phyloP scores from a whole-genome alignment of 371 early-diverging fungal species.

The Saksenaea vasiformis region DNA sequence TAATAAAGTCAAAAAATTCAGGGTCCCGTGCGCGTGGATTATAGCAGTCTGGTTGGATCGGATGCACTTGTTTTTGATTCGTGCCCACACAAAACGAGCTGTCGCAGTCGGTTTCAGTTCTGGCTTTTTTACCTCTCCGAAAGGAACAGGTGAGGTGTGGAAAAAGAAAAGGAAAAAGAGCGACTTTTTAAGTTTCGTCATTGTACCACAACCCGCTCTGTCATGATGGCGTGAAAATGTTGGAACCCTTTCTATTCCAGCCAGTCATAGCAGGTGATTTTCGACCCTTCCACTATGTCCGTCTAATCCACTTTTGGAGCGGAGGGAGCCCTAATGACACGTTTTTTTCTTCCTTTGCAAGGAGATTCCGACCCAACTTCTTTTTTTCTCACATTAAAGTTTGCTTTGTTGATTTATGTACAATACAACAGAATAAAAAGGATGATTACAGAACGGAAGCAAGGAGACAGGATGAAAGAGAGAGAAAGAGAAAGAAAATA shows the following conservation, averaged over 20 bases:
- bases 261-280: conserved; percentile 5
- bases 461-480: too few relatives aligned
- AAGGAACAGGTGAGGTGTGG: background rate
- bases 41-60: background rate
- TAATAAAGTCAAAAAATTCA: background rate
- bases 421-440: background rate
- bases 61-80: background rate
- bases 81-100: background rate
- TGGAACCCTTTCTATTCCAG: background rate
- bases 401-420: background rate
- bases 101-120: background rate
- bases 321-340: background rate
- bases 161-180: background rate
- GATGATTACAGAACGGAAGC: background rate
- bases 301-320: background rate
- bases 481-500: too few relatives aligned
- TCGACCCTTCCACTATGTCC: background rate
- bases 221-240: conserved; percentile 3
- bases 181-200: background rate
- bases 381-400: background rate
- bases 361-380: background rate
- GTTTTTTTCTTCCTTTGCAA: background rate
- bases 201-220: background rate
- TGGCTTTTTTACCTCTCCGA: background rate
- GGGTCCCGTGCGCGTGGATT: background rate